phyloP scores from a whole-genome alignment of 768 basidiomycete genomes.

The Tricholoma hemisulphureum region DNA sequence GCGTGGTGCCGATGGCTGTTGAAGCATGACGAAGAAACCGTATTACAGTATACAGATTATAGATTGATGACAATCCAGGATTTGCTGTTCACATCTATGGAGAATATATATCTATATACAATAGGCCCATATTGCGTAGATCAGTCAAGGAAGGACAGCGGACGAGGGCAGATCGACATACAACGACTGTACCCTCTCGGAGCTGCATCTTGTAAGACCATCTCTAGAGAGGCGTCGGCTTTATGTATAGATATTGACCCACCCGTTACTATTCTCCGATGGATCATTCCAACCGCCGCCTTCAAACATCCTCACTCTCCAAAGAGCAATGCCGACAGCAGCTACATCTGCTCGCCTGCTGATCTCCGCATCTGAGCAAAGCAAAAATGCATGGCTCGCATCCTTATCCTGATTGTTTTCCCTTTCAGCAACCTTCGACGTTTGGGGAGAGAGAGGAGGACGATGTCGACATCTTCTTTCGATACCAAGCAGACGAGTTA shows the following conservation, averaged over 20 bases:
- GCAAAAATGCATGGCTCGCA: conserved; percentile 68
- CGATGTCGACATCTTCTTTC: conserved; percentile 37
- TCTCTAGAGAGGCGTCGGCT: not conserved
- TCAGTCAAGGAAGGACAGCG: not conserved
- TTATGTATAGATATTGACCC: not conserved
- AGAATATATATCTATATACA: not conserved
- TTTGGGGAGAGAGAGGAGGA: not conserved
- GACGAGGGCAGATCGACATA: too few relatives aligned
- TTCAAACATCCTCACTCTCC: conserved; percentile 81
- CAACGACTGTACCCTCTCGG: too few relatives aligned
- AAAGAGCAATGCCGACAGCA: conserved; percentile 67
- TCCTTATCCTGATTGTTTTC: conserved; percentile 4
- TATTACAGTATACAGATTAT: too few relatives aligned
- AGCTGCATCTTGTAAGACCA: not conserved
- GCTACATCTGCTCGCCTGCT: conserved; percentile 57
- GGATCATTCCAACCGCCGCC: conserved; percentile 50
- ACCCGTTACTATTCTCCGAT: conserved; percentile 13
- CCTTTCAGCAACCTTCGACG: not conserved
- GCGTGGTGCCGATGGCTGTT: conserved; percentile 47
- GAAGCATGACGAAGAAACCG: conserved; percentile 33
- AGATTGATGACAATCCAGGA: not conserved
- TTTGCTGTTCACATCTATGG: not conserved
- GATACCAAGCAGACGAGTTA: conserved; percentile 46
- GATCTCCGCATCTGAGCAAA: conserved; percentile 52
- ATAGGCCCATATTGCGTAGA: too few relatives aligned